These are phyloP conservation scores for Areca catechu DNA, from an alignment of 176 grass and related monocot species.

Conservation along the genomic window DNA sequence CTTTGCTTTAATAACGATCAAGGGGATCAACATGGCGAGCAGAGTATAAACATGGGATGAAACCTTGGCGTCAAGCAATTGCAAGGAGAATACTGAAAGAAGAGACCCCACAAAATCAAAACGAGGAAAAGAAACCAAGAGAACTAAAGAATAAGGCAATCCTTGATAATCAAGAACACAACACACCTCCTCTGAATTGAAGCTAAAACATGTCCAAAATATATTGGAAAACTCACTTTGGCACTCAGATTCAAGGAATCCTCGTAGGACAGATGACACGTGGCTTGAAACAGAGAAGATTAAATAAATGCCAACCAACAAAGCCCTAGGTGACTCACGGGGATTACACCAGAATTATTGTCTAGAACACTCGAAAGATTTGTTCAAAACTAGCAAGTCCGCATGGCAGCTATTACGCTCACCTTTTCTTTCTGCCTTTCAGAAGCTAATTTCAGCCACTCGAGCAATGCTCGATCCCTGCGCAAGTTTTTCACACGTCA, in stretches of 20 bases:
- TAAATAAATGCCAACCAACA: constrained; percentile 32
- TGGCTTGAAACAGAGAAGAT: too few species aligned
- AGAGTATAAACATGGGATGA: constrained; percentile 7
- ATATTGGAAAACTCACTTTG: too few species aligned
- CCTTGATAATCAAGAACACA: too few species aligned
- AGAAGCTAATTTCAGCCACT: not conserved
- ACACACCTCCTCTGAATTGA: too few species aligned
- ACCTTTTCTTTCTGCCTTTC: not conserved
- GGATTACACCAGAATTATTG: constrained; percentile 22
- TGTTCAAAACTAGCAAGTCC: constrained; percentile 3
- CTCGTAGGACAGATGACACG: too few species aligned
- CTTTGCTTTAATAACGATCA: not conserved
- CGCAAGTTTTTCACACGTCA: not conserved
- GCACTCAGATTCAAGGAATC: too few species aligned
- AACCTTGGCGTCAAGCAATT: constrained; percentile 10
- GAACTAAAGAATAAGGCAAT: too few species aligned
- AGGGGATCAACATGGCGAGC: not conserved
- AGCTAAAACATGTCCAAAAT: too few species aligned
- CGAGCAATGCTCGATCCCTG: not conserved
- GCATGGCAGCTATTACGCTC: constrained; percentile 10
- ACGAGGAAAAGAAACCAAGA: too few species aligned
- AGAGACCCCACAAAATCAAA: too few species aligned
- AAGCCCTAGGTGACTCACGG: constrained; percentile 44
- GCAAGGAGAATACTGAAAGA: too few species aligned
- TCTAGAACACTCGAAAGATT: constrained; percentile 19